Evolutionary conservation across 306 rosid genomes (phyloP), one percentile per base, ranked within the genome.

Genomic region (Cicer judaicum): DNA sequence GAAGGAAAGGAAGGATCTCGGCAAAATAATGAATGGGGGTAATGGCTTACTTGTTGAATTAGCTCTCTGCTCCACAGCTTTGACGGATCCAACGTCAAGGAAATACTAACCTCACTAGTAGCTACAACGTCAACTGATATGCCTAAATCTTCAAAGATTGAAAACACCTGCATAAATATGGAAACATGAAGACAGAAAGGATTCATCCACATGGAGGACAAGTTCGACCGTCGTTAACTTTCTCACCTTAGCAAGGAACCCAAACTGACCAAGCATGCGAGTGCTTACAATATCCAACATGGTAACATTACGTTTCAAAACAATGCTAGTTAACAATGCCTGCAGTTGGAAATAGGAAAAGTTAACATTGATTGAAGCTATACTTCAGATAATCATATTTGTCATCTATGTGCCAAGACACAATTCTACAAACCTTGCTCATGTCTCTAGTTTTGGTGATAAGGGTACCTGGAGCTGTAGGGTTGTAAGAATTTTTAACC

Each of bases 281-380:
- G 98, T 91, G 88, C 96, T 93, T 50, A 82, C 98, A 46, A 93
- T 93, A 91, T 93, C 98, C 92, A 93, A 86, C 98, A 89, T 91
- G 68, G 96, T 91, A 68, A 93, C 93, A 73, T 88, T 93, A 10
- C 92, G 82, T 86, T 93, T 93, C 90, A 91, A 76, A 74, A 93
- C 97, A 50, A 93, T 91, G 90, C 98, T 93, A 50, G 97, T 93
- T 47, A 93, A 80, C 52, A 89, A 88, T 46, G 88, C 98, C 98
- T 93, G 91, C 78, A 85, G 71, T 36, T 77, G 77, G 76, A 75
- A 76, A 80, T 69, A 47, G 24, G 63, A 79, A 57, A 66, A 70
- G 8, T 56, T 61, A 77, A 62, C 75, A 29, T 19, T 75, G 24
- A 71, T n/a, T 48, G 15, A 55, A 54, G 52, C 44, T 72, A 44